Evolutionary conservation across 495 filamentous ascomycete genomes (phyloP).

Genomic region (Cairneyella variabilis): DNA sequence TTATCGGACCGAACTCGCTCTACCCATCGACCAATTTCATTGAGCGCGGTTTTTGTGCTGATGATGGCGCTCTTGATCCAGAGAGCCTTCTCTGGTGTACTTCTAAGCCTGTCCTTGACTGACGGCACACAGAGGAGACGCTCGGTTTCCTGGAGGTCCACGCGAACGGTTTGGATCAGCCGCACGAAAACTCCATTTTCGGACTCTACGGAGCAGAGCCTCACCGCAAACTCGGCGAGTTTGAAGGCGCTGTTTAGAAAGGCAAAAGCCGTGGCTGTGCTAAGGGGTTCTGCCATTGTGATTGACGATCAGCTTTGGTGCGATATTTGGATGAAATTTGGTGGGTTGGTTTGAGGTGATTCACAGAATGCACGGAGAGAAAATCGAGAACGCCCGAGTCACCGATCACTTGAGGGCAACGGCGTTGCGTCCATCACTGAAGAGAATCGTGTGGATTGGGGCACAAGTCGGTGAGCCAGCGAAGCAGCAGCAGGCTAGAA

Average conservation of each 20-base stretch:
- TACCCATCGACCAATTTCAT: conserved; percentile 30
- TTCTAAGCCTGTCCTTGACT: conserved; percentile 14
- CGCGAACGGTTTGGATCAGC: conserved; percentile 25
- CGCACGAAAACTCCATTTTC: conserved; percentile 27
- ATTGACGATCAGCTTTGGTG: too few species aligned
- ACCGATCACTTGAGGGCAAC: too few species aligned
- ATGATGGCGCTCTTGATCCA: conserved; percentile 24
- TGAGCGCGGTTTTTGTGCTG: conserved; percentile 24
- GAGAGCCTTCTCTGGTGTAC: conserved; percentile 11
- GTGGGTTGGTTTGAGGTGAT: too few species aligned
- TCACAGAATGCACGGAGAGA: too few species aligned
- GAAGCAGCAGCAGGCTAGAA: too few species aligned
- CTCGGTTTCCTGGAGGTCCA: conserved; percentile 26
- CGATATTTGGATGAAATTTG: too few species aligned
- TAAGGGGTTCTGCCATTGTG: conserved; percentile 18
- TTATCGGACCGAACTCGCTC: conserved; percentile 21
- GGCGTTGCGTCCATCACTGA: too few species aligned
- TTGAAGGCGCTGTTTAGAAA: conserved; percentile 27
- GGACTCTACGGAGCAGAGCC: conserved; percentile 18
- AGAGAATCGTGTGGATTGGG: too few species aligned
- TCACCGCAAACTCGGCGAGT: conserved; percentile 24
- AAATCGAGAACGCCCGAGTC: too few species aligned
- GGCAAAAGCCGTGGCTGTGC: conserved; percentile 11
- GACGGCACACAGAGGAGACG: conserved; percentile 16
- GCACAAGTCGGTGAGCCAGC: too few species aligned